Percentiles rank a stretch among this genome's conserved stretches.
Conservation (phyloP, 2,329 filamentous ascomycete species). For the Talaromyces sp. region DNA sequence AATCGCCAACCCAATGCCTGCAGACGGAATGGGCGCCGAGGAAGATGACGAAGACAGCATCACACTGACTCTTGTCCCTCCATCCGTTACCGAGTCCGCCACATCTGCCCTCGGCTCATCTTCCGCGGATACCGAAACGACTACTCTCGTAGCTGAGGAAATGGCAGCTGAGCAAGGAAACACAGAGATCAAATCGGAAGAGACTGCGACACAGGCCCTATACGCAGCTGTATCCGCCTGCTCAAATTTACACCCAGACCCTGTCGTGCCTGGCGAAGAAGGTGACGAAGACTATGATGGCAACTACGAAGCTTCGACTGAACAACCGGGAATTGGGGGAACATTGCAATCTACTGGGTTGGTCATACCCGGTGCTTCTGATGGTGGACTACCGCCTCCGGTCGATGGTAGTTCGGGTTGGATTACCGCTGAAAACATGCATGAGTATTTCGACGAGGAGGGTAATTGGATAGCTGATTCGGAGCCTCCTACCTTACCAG, state of each 20-base stretch:
- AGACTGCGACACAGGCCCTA: constrained; percentile 41
- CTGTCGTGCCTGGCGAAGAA: constrained; percentile 35
- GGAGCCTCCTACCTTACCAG: constrained; percentile 36
- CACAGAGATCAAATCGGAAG: constrained; percentile 28
- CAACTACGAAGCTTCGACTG: constrained; percentile 29
- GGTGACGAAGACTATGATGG: constrained; percentile 34
- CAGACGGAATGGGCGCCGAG: constrained; percentile 21
- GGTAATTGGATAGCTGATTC: constrained; percentile 69
- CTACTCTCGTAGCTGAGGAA: constrained; percentile 21
- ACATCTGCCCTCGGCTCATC: constrained; percentile 15
- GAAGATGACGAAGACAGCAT: constrained; percentile 42
- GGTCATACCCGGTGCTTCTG: constrained; percentile 32
- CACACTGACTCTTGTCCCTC: constrained; percentile 44
- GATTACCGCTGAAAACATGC: constrained; percentile 85
- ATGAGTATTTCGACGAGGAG: constrained; percentile 75
- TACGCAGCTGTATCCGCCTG: constrained; percentile 48
- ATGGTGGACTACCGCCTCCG: constrained; percentile 45
- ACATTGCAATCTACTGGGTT: constrained; percentile 38
- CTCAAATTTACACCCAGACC: constrained; percentile 49
- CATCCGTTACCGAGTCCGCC: constrained; percentile 22
- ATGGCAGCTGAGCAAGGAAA: constrained; percentile 22
- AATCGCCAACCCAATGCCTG: constrained; percentile 32
- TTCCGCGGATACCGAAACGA: constrained; percentile 18
- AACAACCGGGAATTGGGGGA: constrained; percentile 24
- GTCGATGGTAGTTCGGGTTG: constrained; percentile 50